Conservation (phyloP, 768 basidiomycete genomes). For the Lactarius vividus region DNA sequence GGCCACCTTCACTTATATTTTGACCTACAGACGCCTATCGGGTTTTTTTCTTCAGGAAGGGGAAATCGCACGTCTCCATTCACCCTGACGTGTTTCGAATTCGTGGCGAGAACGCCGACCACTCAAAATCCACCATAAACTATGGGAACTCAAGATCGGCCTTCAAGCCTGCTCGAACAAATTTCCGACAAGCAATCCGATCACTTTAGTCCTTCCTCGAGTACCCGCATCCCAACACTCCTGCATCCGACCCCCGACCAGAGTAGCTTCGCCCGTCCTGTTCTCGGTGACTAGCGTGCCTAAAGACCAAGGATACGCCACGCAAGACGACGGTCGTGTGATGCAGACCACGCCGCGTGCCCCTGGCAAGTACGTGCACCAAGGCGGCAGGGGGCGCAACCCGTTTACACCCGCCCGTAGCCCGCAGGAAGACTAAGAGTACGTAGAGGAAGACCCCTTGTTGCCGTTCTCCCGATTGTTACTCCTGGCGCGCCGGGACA, state of each 20-base stretch:
- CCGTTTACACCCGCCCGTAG: constrained; percentile 5
- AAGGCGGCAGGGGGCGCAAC: constrained; percentile 19
- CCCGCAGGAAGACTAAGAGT: constrained; percentile 13
- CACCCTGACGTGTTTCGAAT: too few relatives aligned
- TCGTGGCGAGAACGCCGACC: too few relatives aligned
- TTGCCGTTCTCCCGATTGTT: too few relatives aligned
- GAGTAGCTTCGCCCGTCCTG: too few relatives aligned
- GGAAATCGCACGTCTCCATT: too few relatives aligned
- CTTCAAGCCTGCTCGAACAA: constrained; percentile 1
- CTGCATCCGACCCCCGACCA: constrained; percentile 11
- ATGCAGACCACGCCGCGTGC: neutral
- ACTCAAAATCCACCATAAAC: too few relatives aligned
- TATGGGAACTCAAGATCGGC: too few relatives aligned
- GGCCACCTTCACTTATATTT: too few relatives aligned
- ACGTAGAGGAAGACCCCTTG: constrained; percentile 7
- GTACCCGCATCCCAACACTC: constrained; percentile 15
- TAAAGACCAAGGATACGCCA: constrained; percentile 25
- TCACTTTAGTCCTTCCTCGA: constrained; percentile 17
- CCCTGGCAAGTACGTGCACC: constrained; percentile 19
- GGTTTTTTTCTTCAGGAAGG: too few relatives aligned
- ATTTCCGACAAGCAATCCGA: constrained; percentile 20
- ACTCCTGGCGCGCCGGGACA: too few relatives aligned
- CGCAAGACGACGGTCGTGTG: constrained; percentile 20
- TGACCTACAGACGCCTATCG: too few relatives aligned
- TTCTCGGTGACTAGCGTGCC: too few relatives aligned